Base-by-base conservation (phyloP, 768 basidiomycete genomes). In the Russula vinacea region DNA sequence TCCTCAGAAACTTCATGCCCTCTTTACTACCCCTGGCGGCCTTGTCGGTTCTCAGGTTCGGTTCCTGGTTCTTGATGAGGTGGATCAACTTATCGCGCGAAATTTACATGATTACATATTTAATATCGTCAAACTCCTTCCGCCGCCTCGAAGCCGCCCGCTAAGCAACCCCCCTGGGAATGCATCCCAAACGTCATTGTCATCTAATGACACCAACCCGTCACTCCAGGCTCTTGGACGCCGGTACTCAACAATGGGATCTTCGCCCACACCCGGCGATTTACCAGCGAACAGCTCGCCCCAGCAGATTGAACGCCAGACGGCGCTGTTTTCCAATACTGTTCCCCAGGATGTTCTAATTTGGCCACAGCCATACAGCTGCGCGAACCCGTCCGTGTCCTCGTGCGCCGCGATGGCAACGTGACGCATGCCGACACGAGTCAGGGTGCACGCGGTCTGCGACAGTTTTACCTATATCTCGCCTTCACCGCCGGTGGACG, bases 41-140 rank as follows among this genome's bases (percentile, higher is more conserved):
- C 80, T 96, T 58, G 71, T 78, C 16, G 94, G 93, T 32, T 81
- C 86, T 14, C 94, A 95, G 72, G 92, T 98, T 59, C 84, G 94
- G 51, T 90, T 98, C 79, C 81, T 99, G 60, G 92, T 98, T 40
- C 83, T 99, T 22, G 97, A 99, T 72, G 97, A 99, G 74, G 95
- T 97, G 55, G 97, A 99, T 74, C 97, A 98, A 72, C 78, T 99
- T 67, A 97, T 99, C 73, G 96, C 97, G 19, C 87, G 97, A 61
- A 98, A 98, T 73, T 78, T 98, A 59, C 93, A 97, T 71, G 97
- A 98, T 58, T 92, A 88, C 72, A 96, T 99, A 26, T 89, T 93
- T 77, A 89, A 86, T 70, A 90, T 98, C 70, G 92, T 95, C 72
- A 94, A 94, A 70, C 78, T 95, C 53, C 79, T 99, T 49, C 97